phyloP scores from a whole-genome alignment of 805 yeast species.

The Wickerhamiella bombiphila region DNA sequence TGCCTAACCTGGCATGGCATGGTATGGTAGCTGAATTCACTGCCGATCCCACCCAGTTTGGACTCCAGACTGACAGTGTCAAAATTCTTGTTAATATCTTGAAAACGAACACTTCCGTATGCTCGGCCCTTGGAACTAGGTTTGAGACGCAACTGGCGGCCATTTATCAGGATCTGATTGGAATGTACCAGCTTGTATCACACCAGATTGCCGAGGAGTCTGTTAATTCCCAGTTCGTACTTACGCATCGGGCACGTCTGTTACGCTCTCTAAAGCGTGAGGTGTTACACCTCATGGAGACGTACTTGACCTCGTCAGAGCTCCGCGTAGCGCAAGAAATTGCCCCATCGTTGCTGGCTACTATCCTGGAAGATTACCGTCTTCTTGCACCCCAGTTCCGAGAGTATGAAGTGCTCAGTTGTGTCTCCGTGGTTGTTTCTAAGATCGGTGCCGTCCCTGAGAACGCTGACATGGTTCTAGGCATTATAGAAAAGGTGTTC shows the following conservation, averaged over 20 bases:
- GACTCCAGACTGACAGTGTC: conserved; percentile 38
- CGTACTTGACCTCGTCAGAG: conserved; percentile 76
- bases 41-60: conserved; percentile 62
- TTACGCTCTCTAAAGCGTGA: conserved; percentile 94
- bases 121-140: conserved; percentile 86
- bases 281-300: conserved; percentile 74
- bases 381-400: conserved; percentile 88
- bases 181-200: conserved; percentile 77
- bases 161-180: conserved; percentile 79
- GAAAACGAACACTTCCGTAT: conserved; percentile 90
- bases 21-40: conserved; percentile 76
- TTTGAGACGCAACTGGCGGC: conserved; percentile 76
- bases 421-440: conserved; percentile 79
- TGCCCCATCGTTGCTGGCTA: conserved; percentile 65
- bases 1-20: conserved; percentile 92
- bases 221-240: conserved; percentile 66
- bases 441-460: conserved; percentile 64
- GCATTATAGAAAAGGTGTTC: conserved; percentile 78
- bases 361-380: conserved; percentile 81
- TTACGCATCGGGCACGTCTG: conserved; percentile 90
- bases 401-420: conserved; percentile 92
- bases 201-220: conserved; percentile 59
- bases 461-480: conserved; percentile 67
- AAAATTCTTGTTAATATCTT: conserved; percentile 86
- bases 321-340: conserved; percentile 68